Percentiles rank a stretch among this genome's conserved stretches.
Conservation (phyloP, 2,329 filamentous ascomycete genomes). For the Neodidymelliopsis sp. region DNA sequence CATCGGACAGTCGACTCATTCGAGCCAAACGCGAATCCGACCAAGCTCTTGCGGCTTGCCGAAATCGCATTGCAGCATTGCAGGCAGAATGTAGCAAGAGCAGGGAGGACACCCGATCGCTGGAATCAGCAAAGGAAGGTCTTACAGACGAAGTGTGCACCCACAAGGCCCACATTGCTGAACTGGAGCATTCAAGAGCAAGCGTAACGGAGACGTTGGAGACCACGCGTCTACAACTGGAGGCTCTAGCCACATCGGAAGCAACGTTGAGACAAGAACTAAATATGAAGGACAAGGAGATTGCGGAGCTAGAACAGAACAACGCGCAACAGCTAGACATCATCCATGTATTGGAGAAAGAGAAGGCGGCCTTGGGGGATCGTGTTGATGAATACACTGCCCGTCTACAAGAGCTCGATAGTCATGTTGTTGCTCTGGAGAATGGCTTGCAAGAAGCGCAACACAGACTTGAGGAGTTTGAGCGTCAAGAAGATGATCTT, state of each 20-base stretch:
- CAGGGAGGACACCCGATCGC: constrained; percentile 30
- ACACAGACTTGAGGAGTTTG: constrained; percentile 28
- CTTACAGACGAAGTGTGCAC: constrained; percentile 38
- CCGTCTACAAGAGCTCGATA: constrained; percentile 35
- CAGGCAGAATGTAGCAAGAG: constrained; percentile 41
- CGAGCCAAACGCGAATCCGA: constrained; percentile 49
- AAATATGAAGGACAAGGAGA: constrained; percentile 35
- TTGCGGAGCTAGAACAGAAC: constrained; percentile 34
- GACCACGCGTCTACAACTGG: constrained; percentile 32
- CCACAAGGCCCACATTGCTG: constrained; percentile 40
- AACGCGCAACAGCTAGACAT: constrained; percentile 24
- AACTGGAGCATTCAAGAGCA: constrained; percentile 38
- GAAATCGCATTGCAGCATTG: constrained; percentile 43
- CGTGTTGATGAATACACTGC: constrained; percentile 23
- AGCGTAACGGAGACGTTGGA: constrained; percentile 32
- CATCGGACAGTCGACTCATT: constrained; percentile 45
- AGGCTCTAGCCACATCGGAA: constrained; percentile 27
- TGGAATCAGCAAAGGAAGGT: constrained; percentile 26
- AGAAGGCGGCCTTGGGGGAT: constrained; percentile 32
- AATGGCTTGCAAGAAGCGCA: constrained; percentile 27
- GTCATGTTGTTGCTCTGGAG: constrained; percentile 30
- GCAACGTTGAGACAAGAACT: constrained; percentile 31
- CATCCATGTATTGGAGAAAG: constrained; percentile 32
- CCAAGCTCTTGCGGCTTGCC: constrained; percentile 45
- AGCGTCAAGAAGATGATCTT: constrained; percentile 33